Conservation (phyloP, 2,329 filamentous ascomycete genomes). For the Epichloe glyceriae region DNA sequence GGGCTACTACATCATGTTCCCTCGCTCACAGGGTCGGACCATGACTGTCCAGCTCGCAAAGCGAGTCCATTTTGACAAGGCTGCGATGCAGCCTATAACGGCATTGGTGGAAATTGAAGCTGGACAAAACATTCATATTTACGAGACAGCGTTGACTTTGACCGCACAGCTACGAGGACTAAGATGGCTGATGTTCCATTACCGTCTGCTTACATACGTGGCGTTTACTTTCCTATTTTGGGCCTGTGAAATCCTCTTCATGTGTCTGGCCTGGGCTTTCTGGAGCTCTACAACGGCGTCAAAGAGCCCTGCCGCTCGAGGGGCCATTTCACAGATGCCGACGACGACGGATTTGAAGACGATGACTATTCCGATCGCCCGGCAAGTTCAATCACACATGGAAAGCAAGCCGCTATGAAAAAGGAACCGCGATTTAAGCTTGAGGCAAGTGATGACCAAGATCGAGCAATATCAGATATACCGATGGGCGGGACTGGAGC, state of each 20-base stretch:
- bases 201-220: constrained; percentile 56
- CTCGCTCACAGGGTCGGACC: constrained; percentile 47
- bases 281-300: constrained; percentile 26
- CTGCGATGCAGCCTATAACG: constrained; percentile 28
- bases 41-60: constrained; percentile 64
- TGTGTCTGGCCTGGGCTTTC: constrained; percentile 50
- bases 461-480: constrained; percentile 20
- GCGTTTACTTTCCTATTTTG: constrained; percentile 64
- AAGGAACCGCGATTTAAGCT: constrained; percentile 26
- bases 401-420: constrained; percentile 26
- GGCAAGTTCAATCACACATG: constrained; percentile 31
- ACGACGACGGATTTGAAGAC: constrained; percentile 11
- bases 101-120: constrained; percentile 55
- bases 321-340: constrained; percentile 5
- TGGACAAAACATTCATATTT: constrained; percentile 60
- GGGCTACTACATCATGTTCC: constrained; percentile 56
- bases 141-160: constrained; percentile 54
- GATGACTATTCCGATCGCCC: constrained; percentile 26
- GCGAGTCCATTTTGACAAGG: constrained; percentile 45
- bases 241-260: constrained; percentile 56
- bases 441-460: constrained; percentile 16
- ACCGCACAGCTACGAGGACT: constrained; percentile 65
- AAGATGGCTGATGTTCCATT: constrained; percentile 76
- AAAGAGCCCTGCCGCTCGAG: constrained; percentile 4
- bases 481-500: constrained; percentile 27